Percentiles rank a stretch among this genome's conserved stretches.
phyloP scores from a whole-genome alignment of 805 yeast species.

The Sungouiella thailandica region DNA sequence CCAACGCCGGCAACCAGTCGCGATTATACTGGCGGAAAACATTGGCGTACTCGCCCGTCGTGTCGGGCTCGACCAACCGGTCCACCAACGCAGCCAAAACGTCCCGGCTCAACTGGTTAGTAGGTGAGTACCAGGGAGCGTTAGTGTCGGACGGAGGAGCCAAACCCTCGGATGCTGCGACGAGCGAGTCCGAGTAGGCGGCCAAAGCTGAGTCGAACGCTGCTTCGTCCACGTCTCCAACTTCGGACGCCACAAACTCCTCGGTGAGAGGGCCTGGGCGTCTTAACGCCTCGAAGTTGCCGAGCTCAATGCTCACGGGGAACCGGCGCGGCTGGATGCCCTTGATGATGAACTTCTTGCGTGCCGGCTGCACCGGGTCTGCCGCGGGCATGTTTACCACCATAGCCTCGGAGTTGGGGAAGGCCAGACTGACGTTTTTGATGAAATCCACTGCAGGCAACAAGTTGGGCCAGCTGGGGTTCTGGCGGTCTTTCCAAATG shows the following conservation, averaged over 20 bases:
- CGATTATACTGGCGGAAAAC: slow-evolving; percentile 34
- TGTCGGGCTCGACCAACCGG: slow-evolving; percentile 22
- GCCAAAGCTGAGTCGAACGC: slow-evolving; percentile 27
- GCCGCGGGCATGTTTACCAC: slow-evolving; percentile 56
- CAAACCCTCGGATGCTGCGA: slow-evolving; percentile 18
- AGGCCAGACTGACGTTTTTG: slow-evolving; percentile 87
- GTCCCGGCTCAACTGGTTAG: slow-evolving; percentile 30
- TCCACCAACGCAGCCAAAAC: slow-evolving; percentile 27
- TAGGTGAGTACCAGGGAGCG: slow-evolving; percentile 19
- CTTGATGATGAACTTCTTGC: slow-evolving; percentile 82
- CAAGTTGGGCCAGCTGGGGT: slow-evolving; percentile 32
- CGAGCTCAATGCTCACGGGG: slow-evolving; percentile 44
- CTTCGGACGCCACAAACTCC: slow-evolving; percentile 16
- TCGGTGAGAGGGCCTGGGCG: slow-evolving; percentile 8
- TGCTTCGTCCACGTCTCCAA: slow-evolving; percentile 34
- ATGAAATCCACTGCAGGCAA: slow-evolving; percentile 96
- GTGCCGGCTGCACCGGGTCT: slow-evolving; percentile 35
- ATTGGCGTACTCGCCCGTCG: slow-evolving; percentile 18
- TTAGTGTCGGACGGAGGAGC: slow-evolving; percentile 13
- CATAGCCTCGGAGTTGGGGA: slow-evolving; percentile 87
- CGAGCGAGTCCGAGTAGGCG: slow-evolving; percentile 18
- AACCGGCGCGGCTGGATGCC: slow-evolving; percentile 85
- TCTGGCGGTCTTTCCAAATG: slow-evolving; percentile 41
- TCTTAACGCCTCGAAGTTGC: slow-evolving; percentile 39
- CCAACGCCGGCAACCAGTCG: slow-evolving; percentile 37